A percentile compares a stretch with the other conserved stretches of the same genome.
Conservation (phyloP, 2,329 filamentous ascomycete genomes). For the Cladosporium sp. region DNA sequence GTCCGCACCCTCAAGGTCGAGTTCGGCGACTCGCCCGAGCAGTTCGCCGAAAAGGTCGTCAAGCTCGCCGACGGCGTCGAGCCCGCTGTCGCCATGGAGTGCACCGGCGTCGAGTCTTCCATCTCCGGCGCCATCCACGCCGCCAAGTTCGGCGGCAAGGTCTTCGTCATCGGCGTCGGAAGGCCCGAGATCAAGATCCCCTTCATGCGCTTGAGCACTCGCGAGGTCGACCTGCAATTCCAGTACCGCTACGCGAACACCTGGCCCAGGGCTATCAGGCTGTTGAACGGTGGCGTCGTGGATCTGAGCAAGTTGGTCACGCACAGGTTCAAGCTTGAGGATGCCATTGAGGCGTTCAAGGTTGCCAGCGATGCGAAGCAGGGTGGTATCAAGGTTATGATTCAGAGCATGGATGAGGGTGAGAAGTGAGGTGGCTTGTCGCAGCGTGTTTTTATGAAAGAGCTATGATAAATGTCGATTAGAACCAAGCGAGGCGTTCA, state of each 20-base stretch:
- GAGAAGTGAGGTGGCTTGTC: slow-evolving; percentile 19
- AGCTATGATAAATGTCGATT: not conserved
- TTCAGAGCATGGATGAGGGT: slow-evolving; percentile 57
- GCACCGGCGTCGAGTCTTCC: slow-evolving; percentile 88
- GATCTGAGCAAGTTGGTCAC: slow-evolving; percentile 78
- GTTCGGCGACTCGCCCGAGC: slow-evolving; percentile 56
- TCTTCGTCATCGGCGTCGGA: slow-evolving; percentile 93
- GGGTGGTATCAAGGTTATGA: slow-evolving; percentile 96
- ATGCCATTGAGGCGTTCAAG: slow-evolving; percentile 83
- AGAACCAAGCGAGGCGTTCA: not conserved
- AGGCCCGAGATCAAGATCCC: slow-evolving; percentile 93
- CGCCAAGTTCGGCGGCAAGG: slow-evolving; percentile 90
- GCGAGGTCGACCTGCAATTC: slow-evolving; percentile 91
- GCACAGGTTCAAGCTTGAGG: slow-evolving; percentile 77
- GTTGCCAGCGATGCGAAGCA: slow-evolving; percentile 82
- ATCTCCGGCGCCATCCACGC: slow-evolving; percentile 82
- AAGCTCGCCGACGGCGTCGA: slow-evolving; percentile 69
- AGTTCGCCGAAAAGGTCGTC: slow-evolving; percentile 64
- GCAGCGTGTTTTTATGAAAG: not conserved
- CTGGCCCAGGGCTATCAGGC: slow-evolving; percentile 86
- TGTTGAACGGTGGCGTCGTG: slow-evolving; percentile 78
- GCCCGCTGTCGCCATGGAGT: slow-evolving; percentile 78
- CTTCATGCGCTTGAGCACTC: slow-evolving; percentile 86
- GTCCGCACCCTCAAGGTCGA: slow-evolving; percentile 76
- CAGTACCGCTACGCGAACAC: slow-evolving; percentile 96